A percentile compares a stretch with the other conserved stretches of the same genome.
Conservation (phyloP, 2,329 filamentous ascomycete genomes). For the Penicillium sp. region DNA sequence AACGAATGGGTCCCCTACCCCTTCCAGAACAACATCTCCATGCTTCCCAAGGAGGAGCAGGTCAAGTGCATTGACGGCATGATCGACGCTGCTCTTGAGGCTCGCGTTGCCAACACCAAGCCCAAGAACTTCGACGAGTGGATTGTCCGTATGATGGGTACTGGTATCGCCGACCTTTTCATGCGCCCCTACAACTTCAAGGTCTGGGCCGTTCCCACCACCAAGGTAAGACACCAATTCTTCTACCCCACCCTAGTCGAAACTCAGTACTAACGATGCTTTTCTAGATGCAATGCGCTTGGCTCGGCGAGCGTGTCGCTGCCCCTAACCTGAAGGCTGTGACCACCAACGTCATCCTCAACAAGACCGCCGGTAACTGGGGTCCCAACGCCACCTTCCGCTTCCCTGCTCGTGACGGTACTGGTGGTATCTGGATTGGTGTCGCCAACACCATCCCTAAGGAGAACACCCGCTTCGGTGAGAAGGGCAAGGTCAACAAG, state of each 20-base stretch:
- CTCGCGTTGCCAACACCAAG: slow-evolving; percentile 85
- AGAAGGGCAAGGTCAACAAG: slow-evolving; percentile 80
- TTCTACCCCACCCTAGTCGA: neutral
- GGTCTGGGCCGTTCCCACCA: slow-evolving; percentile 98
- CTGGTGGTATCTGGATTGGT: slow-evolving; percentile 98
- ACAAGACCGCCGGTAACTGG: slow-evolving; percentile 97
- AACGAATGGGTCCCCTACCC: slow-evolving; percentile 96
- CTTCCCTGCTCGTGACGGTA: slow-evolving; percentile 94
- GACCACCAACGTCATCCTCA: slow-evolving; percentile 90
- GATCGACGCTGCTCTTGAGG: slow-evolving; percentile 90
- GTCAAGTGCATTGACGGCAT: slow-evolving; percentile 92
- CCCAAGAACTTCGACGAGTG: slow-evolving; percentile 98
- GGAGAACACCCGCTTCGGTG: slow-evolving; percentile 89
- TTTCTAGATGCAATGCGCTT: slow-evolving; percentile 92
- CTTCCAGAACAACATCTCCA: slow-evolving; percentile 99
- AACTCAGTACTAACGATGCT: slow-evolving; percentile 9
- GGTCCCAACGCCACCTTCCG: slow-evolving; percentile 98
- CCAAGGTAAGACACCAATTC: slow-evolving; percentile 68
- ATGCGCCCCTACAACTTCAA: slow-evolving; percentile 99
- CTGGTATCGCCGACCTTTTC: slow-evolving; percentile 90
- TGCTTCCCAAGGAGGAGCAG: slow-evolving; percentile 96
- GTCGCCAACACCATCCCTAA: slow-evolving; percentile 91
- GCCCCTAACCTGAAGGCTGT: slow-evolving; percentile 94
- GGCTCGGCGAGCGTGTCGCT: slow-evolving; percentile 98
- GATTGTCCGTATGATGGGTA: slow-evolving; percentile 91